These are phyloP conservation scores for Russula ochroleuca DNA, from an alignment of 768 basidiomycete genomes.

Conservation along the genomic window DNA sequence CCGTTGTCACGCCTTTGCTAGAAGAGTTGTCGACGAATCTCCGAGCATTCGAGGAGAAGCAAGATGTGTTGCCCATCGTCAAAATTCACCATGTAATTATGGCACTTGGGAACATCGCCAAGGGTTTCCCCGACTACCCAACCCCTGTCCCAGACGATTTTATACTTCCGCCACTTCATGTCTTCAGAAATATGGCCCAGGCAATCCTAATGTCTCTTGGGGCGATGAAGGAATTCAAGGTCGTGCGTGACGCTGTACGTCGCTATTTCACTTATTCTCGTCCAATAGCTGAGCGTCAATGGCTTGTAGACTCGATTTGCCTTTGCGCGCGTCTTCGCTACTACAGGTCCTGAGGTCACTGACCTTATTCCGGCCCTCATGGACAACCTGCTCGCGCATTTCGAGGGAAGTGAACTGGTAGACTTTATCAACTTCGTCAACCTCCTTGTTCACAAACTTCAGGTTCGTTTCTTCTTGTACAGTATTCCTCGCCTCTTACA, in stretches of 20 bases:
- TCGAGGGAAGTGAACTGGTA: constrained; percentile 86
- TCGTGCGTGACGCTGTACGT: constrained; percentile 88
- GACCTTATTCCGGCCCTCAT: constrained; percentile 87
- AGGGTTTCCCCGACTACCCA: constrained; percentile 93
- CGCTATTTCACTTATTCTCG: not conserved
- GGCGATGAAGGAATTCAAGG: constrained; percentile 79
- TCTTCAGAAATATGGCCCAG: constrained; percentile 83
- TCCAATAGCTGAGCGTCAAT: constrained; percentile 6
- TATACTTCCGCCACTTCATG: constrained; percentile 63
- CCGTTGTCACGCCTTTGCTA: constrained; percentile 78
- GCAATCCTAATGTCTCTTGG: constrained; percentile 84
- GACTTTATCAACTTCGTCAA: constrained; percentile 97
- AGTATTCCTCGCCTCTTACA: constrained; percentile 4
- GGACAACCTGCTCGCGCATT: constrained; percentile 83
- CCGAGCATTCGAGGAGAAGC: constrained; percentile 50
- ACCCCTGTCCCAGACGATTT: constrained; percentile 61
- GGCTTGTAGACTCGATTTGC: constrained; percentile 75
- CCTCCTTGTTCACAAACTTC: constrained; percentile 83
- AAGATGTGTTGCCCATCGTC: constrained; percentile 74
- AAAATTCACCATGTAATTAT: constrained; percentile 90
- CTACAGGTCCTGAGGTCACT: constrained; percentile 81
- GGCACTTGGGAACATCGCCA: constrained; percentile 91
- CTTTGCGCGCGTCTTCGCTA: constrained; percentile 88
- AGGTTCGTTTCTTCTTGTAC: constrained; percentile 45
- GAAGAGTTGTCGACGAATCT: constrained; percentile 61